Evolutionary conservation across 176 grass and related monocot species (phyloP).

Genomic region (Zea luxurians): DNA sequence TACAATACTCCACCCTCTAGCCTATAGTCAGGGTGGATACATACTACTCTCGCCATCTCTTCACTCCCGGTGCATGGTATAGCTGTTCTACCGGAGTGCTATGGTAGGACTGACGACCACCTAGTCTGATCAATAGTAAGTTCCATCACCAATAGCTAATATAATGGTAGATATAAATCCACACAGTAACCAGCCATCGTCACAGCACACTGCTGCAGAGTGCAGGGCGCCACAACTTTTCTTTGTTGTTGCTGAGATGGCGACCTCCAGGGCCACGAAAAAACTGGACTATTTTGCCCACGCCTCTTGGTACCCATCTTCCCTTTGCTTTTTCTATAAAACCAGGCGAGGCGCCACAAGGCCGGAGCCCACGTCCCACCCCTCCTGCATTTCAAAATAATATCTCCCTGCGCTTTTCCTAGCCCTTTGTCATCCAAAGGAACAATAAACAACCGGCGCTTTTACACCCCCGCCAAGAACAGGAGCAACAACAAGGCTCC

Average conservation of each 20-base stretch:
- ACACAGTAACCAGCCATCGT: too few species aligned
- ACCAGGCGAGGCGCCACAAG: neutral
- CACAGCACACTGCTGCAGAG: neutral
- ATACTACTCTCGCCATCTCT: too few species aligned
- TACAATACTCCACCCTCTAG: too few species aligned
- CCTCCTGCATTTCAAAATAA: neutral
- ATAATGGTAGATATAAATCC: too few species aligned
- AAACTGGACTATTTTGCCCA: constrained; percentile 15
- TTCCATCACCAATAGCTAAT: too few species aligned
- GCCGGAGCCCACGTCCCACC: neutral
- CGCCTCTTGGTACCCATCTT: neutral
- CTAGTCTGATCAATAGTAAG: too few species aligned
- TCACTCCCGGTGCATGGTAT: too few species aligned
- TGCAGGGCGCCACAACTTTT: neutral
- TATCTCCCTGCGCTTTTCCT: constrained; percentile 18
- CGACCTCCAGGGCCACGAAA: neutral
- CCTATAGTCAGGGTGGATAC: too few species aligned
- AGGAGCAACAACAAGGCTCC: neutral
- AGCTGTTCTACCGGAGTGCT: too few species aligned
- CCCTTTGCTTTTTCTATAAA: neutral
- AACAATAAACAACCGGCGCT: neutral
- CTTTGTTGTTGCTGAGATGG: constrained; percentile 5
- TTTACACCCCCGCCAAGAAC: neutral
- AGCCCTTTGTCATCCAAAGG: constrained; percentile 9
- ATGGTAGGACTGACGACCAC: too few species aligned